Evolutionary conservation across 2,329 filamentous ascomycete species (phyloP), one percentile per base, ranked within the genome.

Genomic region (Microsporum ferrugineum): DNA sequence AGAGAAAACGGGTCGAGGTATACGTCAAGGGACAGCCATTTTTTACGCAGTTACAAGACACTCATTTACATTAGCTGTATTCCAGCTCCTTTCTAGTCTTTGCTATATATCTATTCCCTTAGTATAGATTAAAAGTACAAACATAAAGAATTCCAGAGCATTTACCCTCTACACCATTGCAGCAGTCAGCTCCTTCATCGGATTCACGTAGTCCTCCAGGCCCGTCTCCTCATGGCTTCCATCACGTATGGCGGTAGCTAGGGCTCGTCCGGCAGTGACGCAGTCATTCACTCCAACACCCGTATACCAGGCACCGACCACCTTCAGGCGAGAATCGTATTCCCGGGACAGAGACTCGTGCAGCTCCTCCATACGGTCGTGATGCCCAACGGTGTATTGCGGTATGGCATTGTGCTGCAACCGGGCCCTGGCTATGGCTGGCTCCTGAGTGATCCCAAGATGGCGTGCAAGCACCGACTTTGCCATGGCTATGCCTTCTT

Each of bases 341-440:
- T 77, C 74, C 2, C 75, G 63, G 36, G 74, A 69, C 3, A 89
- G 77, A 59, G 85, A 77, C 1, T 73, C 68, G 67, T 86, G 79
- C 0, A 85, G 82, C 1, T 72, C 70, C 27, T 73, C 75, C 77
- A 95, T 83, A 62, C 82, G 80, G 6, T 77, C 72, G 31, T 82
- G 74, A 73, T 97, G 92, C 39, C 90, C 90, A 1, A 96, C 85
- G 0, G 80, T 82, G 72, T 95, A 95, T 75, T 99, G 94, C 8
- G 94, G 92, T 65, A 99, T 94, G 70, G 91, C 95, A 64, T 94
- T 80, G 62, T 77, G 76, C 60, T 85, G 79, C 51, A 88, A 67
- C 61, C 81, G 82, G 14, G 85, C 85, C 62, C 82, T 77, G 38
- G 82, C 81, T n/a, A 84, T 77, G 17, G 79, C 77, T 0, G 88